Evolutionary conservation across 2,329 filamentous ascomycete genomes (phyloP), one percentile per base, ranked within the genome.

Genomic region (Mycosphaerella arachidis): DNA sequence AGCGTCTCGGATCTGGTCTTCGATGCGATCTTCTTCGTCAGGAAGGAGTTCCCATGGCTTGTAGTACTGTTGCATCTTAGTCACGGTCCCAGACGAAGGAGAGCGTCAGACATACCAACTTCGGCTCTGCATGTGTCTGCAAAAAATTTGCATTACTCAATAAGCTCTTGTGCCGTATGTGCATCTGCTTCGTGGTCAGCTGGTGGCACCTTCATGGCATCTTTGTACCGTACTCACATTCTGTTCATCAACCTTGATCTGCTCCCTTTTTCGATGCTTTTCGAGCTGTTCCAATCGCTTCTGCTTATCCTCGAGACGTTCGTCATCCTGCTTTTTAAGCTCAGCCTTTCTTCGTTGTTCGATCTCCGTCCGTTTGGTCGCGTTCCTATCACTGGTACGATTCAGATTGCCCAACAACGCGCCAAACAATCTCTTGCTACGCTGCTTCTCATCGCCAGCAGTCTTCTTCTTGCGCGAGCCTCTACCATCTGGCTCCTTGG

Each of bases 401-500:
- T 71, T 71, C 51, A 71, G 54, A 46, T 67, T 71, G 29, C 69
- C 68, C 30, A 71, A 59, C 16, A 72, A 55, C 30, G 68, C 90
- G 62, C 93, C 92, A 72, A 97, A 97, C 62, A 97, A 81, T 56
- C 93, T 84, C 74, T 90, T 88, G 24, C 90, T 90, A 40, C 93
- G 88, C 72, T 90, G 91, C 74, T 87, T 91, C 72, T 97, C 93
- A 69, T 95, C 89, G 59, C 64, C 53, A 6, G 66, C 62, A 45
- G 10, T 18, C 29, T 35, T 52, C 62, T 65, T 71, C 43, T 65
- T 62, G 9, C 66, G 64, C 59, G 60, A 35, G 31, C 63, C 63
- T 50, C 57, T 57, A 16, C 12, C 43, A n/a, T 50, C 48, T 27
- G 59, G 48, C 48, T 50, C 63, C 56, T 59, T 58, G 37, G 50